A percentile compares a stretch with the other conserved stretches of the same genome.
These are phyloP conservation scores for Tricholoma sp. DNA, from an alignment of 768 basidiomycete genomes.

Conservation along the genomic window DNA sequence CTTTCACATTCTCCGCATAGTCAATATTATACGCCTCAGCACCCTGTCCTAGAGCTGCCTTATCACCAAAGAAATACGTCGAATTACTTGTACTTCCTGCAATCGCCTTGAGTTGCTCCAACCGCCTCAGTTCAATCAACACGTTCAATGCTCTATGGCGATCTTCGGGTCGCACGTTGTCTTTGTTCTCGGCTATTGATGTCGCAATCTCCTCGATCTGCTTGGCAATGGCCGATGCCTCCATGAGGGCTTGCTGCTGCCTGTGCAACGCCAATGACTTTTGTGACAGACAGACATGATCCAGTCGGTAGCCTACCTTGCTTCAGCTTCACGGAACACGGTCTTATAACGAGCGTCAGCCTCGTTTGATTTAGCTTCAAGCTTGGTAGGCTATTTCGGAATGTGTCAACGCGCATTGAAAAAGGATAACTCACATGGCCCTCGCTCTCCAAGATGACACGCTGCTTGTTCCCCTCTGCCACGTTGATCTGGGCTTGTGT, in stretches of 20 bases:
- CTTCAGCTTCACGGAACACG: conserved; percentile 48
- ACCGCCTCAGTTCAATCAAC: conserved; percentile 43
- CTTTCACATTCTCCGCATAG: conserved; percentile 43
- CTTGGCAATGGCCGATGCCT: conserved; percentile 41
- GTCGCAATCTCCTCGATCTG: conserved; percentile 43
- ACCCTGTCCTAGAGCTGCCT: conserved; percentile 26
- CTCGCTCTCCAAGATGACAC: conserved; percentile 51
- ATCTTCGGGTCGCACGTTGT: conserved; percentile 26
- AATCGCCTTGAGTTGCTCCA: conserved; percentile 50
- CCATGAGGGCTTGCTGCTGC: conserved; percentile 39
- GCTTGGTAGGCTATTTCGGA: conserved; percentile 14
- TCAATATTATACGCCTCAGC: conserved; percentile 42
- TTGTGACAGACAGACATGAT: not conserved
- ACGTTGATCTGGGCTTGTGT: conserved; percentile 56
- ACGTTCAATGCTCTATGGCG: conserved; percentile 34
- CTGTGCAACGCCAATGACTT: conserved; percentile 11
- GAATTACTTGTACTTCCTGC: conserved; percentile 44
- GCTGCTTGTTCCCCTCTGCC: conserved; percentile 54
- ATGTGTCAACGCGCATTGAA: not conserved
- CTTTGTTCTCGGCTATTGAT: conserved; percentile 29
- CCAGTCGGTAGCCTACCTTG: conserved; percentile 21
- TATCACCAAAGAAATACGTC: conserved; percentile 55
- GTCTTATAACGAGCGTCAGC: conserved; percentile 51
- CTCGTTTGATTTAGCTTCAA: conserved; percentile 48
- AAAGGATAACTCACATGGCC: conserved; percentile 32